These are phyloP conservation scores for Candida sojae DNA, from an alignment of 1,139 yeast genomes.

Conservation along the genomic window DNA sequence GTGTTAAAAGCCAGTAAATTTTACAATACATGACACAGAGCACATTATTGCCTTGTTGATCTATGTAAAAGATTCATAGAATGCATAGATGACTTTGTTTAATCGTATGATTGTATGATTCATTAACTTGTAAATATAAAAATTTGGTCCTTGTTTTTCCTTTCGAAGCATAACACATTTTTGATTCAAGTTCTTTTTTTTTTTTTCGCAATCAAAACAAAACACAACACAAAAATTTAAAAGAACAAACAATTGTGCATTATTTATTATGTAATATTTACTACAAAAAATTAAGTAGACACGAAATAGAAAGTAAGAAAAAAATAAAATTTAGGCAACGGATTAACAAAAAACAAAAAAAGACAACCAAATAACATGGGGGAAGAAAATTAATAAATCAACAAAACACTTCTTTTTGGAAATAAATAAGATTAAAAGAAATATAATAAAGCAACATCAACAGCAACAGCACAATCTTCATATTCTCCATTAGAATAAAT, in stretches of 20 bases:
- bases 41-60: too few species aligned
- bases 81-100: too few species aligned
- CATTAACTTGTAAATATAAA: not conserved
- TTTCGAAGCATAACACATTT: not conserved
- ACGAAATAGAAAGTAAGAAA: not conserved
- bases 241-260: not conserved
- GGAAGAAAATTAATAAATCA: not conserved
- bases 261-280: not conserved
- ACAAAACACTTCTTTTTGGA: not conserved
- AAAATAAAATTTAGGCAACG: not conserved
- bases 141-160: too few species aligned
- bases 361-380: not conserved
- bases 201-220: conserved; percentile 2
- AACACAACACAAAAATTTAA: too few species aligned
- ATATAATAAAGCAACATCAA: too few species aligned
- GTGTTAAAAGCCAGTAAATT: too few species aligned
- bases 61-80: too few species aligned
- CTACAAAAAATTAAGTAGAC: not conserved
- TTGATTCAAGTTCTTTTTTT: not conserved
- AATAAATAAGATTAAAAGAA: not conserved
- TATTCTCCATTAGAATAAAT: not conserved
- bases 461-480: not conserved
- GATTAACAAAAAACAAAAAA: not conserved
- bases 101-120: too few species aligned
- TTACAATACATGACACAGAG: too few species aligned